Evolutionary conservation across 2,329 filamentous ascomycete species (phyloP).

Genomic region (Fusarium goolgardi): DNA sequence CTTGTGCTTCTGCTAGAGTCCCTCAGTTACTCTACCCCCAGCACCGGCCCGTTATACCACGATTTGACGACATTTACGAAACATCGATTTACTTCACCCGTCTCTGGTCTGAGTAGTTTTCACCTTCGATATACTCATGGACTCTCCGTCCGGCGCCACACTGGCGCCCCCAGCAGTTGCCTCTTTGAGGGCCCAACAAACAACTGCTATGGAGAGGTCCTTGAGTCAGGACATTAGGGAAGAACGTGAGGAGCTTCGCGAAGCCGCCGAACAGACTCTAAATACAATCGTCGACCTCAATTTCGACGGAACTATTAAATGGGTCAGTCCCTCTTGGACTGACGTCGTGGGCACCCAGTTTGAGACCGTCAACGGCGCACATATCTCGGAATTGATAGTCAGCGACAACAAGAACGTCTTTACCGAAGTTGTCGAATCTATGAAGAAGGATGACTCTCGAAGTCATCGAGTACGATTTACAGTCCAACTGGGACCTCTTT

Average conservation of each 20-base stretch:
- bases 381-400: slow-evolving; percentile 83
- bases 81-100: slow-evolving; percentile 25
- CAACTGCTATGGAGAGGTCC: slow-evolving; percentile 69
- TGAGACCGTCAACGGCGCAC: slow-evolving; percentile 77
- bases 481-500: slow-evolving; percentile 75
- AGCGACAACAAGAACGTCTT: slow-evolving; percentile 84
- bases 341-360: slow-evolving; percentile 87
- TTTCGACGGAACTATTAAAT: slow-evolving; percentile 89
- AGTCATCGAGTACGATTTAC: slow-evolving; percentile 91
- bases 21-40: slow-evolving; percentile 30
- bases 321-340: slow-evolving; percentile 96
- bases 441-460: slow-evolving; percentile 91
- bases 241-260: slow-evolving; percentile 91
- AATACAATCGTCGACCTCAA: slow-evolving; percentile 97
- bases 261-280: slow-evolving; percentile 94
- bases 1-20: slow-evolving; percentile 39
- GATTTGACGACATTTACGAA: slow-evolving; percentile 36
- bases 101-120: slow-evolving; percentile 11
- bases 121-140: slow-evolving; percentile 51
- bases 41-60: slow-evolving; percentile 29
- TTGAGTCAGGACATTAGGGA: slow-evolving; percentile 91
- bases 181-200: slow-evolving; percentile 62
- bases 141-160: slow-evolving; percentile 49
- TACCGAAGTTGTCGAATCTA: slow-evolving; percentile 83
- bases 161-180: slow-evolving; percentile 66